Evolutionary conservation across 805 yeast species (phyloP).

Genomic region (Wickerhamomyces alni): DNA sequence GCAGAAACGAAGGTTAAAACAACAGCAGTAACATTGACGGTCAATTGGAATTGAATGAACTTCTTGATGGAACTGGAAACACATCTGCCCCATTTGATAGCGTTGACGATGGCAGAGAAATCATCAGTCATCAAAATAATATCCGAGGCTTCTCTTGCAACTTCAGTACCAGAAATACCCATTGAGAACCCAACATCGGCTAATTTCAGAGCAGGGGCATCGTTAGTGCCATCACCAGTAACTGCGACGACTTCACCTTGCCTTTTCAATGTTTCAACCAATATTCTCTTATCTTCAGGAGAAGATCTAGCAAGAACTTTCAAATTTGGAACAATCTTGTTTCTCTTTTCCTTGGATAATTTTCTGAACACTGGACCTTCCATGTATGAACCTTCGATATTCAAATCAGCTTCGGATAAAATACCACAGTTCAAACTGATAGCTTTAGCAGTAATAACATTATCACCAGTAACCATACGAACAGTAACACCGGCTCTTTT

Average conservation of each 20-base stretch:
- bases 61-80: slow-evolving; percentile 92
- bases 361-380: slow-evolving; percentile 90
- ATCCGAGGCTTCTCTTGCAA: slow-evolving; percentile 96
- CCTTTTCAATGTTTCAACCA: slow-evolving; percentile 73
- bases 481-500: slow-evolving; percentile 89
- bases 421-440: slow-evolving; percentile 87
- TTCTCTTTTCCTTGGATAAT: slow-evolving; percentile 50
- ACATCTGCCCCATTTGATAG: slow-evolving; percentile 98
- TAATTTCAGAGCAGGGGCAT: slow-evolving; percentile 93
- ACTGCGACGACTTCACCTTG: slow-evolving; percentile 96
- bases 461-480: slow-evolving; percentile 98
- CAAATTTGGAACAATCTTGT: slow-evolving; percentile 59
- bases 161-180: slow-evolving; percentile 99
- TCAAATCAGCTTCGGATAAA: slow-evolving; percentile 36
- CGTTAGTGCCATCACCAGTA: slow-evolving; percentile 99
- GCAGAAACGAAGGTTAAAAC: slow-evolving; percentile 90
- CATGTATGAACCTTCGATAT: slow-evolving; percentile 61
- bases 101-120: slow-evolving; percentile 90
- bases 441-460: slow-evolving; percentile 83
- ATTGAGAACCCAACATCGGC: slow-evolving; percentile 98
- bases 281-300: slow-evolving; percentile 88
- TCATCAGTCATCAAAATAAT: slow-evolving; percentile 91
- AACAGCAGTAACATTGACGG: slow-evolving; percentile 97
- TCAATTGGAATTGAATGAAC: slow-evolving; percentile 92
- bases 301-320: slow-evolving; percentile 89